Evolutionary conservation across 176 grass and related monocot genomes (phyloP), one percentile per base, ranked within the genome.

Genomic region (Lolium perenne): DNA sequence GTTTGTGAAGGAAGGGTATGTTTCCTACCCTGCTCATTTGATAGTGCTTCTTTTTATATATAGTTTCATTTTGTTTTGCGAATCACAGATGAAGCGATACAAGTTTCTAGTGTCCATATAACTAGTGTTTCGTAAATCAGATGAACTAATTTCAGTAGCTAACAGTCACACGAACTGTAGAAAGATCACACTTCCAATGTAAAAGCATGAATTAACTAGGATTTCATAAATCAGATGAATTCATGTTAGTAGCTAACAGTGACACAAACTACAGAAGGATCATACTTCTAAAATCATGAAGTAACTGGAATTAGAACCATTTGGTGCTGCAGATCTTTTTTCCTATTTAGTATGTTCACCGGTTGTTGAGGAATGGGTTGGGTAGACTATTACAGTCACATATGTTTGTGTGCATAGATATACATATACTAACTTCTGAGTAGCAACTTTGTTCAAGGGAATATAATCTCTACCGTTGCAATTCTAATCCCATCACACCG

Each of bases 1-100:
- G 21, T 92, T 98, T 81, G 88, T 91, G 25, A 94, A 95, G 54
- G 91, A 98, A 54, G 91, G 96, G 93, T 98, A 94, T 72, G 72
- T 78, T 90, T 61, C 74, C 26, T 69, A 59, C 10, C 51, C 22
- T 78, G 43, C 25, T 63, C 48, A 81, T 80, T 56, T 50, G 7
- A 32, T 85, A 38, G 10, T 13, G 6, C 9, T 79, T 69, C 78
- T 81, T 80, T 76, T 25, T 16, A 48, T 38, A 2, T 70, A 57
- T 23, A 62, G 15, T 43, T 43, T 6, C 41, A 77, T 71, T 15
- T 63, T 29, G 57, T 84, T 41, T 25, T 67, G 20, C 5, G 10
- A 53, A 64, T 85, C 53, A 11, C 29, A 22, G n/a, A 64, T 85
- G 64, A 55, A n/a, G n/a, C 32, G 0, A 56, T 67, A 78, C 47